A percentile compares a stretch with the other conserved stretches of the same genome.
Conservation (phyloP, 2,329 filamentous ascomycete species). For the Hypoxylon rubiginosum region DNA sequence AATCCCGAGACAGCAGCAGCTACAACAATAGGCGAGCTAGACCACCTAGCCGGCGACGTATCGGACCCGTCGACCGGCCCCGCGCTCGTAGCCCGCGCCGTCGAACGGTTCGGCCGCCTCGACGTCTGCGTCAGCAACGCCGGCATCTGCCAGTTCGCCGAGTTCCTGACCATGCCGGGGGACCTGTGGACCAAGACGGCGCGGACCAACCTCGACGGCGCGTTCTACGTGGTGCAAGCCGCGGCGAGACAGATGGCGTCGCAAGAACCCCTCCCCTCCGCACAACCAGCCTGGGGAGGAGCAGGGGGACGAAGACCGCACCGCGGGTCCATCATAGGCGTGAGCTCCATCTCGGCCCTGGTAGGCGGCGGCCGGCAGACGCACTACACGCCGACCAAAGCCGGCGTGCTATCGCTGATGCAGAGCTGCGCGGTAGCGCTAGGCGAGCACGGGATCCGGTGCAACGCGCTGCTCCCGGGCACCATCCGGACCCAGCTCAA, state of each 20-base stretch:
- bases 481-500: slow-evolving; percentile 89
- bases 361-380: slow-evolving; percentile 83
- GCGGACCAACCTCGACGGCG: slow-evolving; percentile 84
- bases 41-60: slow-evolving; percentile 82
- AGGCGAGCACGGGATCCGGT: slow-evolving; percentile 80
- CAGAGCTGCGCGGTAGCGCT: slow-evolving; percentile 85
- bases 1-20: slow-evolving; percentile 49
- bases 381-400: slow-evolving; percentile 92
- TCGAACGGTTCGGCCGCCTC: slow-evolving; percentile 71
- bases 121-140: slow-evolving; percentile 91
- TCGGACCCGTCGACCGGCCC: slow-evolving; percentile 78
- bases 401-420: slow-evolving; percentile 83
- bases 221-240: slow-evolving; percentile 90
- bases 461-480: slow-evolving; percentile 86
- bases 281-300: no score
- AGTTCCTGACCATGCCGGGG: slow-evolving; percentile 81
- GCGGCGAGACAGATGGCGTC: slow-evolving; percentile 85
- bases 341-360: slow-evolving; percentile 80
- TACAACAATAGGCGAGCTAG: slow-evolving; percentile 62
- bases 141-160: slow-evolving; percentile 88
- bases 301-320: neutral
- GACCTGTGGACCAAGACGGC: slow-evolving; percentile 80
- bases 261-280: slow-evolving; percentile 67
- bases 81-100: slow-evolving; percentile 75
- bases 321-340: slow-evolving; percentile 84